These are phyloP conservation scores for Aspergillus sclerotioniger DNA, from an alignment of 495 filamentous ascomycete species.

Conservation along the genomic window DNA sequence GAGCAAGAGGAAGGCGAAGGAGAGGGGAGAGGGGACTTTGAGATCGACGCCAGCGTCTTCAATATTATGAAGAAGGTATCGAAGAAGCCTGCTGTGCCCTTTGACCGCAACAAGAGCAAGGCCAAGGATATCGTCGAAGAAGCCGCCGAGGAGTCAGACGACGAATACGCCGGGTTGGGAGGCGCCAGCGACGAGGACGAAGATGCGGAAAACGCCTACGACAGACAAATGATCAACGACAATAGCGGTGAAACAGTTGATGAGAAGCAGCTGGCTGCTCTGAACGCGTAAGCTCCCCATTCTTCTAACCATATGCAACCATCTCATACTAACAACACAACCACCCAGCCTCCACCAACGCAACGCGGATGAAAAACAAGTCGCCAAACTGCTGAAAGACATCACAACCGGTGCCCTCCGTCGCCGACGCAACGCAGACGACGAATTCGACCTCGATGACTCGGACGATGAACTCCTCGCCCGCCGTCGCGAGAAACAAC, in stretches of 20 bases:
- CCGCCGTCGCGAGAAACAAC: conserved; percentile 74
- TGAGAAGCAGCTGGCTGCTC: conserved; percentile 76
- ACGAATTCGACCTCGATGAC: conserved; percentile 78
- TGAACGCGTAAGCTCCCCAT: conserved; percentile 71
- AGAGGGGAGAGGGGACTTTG: conserved; percentile 30
- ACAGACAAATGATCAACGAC: conserved; percentile 87
- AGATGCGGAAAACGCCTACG: conserved; percentile 65
- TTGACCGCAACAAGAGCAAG: conserved; percentile 84
- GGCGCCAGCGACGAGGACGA: conserved; percentile 87
- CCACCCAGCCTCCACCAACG: conserved; percentile 37
- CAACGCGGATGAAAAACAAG: conserved; percentile 65
- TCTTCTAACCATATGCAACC: no score
- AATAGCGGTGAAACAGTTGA: conserved; percentile 72
- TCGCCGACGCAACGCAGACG: conserved; percentile 69
- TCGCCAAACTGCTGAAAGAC: conserved; percentile 87
- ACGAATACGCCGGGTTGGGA: conserved; percentile 94
- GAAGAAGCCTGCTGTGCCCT: conserved; percentile 50
- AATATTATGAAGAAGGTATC: conserved; percentile 71
- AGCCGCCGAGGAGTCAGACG: conserved; percentile 94
- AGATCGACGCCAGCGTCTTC: conserved; percentile 60
- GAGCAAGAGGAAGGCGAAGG: conserved; percentile 41
- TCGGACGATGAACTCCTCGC: conserved; percentile 81
- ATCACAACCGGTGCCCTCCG: conserved; percentile 83
- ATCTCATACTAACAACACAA: conserved; percentile 26
- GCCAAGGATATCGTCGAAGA: conserved; percentile 87